Evolutionary conservation across 2,329 filamentous ascomycete species (phyloP), one percentile per base, ranked within the genome.

Genomic region (Trichoderma guizhouense): DNA sequence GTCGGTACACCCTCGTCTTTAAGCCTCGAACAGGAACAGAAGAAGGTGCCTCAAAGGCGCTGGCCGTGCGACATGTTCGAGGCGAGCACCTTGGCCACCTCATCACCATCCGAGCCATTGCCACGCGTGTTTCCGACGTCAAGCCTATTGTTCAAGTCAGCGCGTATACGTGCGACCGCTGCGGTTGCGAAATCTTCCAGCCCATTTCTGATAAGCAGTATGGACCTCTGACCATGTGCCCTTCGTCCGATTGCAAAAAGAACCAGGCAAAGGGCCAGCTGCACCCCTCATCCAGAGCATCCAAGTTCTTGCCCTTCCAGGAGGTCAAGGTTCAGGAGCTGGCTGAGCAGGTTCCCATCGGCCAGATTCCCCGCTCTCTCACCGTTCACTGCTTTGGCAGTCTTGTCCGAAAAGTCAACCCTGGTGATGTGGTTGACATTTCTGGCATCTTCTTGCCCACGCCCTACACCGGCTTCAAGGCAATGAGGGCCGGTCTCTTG

Each of bases 271-370:
- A 96, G 82, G 96, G 96, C 21, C 94, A 98, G 81, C 88, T 99
- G 51, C 95, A 97, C 81, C 90, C 97, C 47, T 98, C 95, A 0
- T 97, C 95, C n/a, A 89, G 96, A 77, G 96, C 95, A 0, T 98
- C 95, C 66, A 99, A 98, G 79, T 99, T 98, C 79, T 84, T 97
- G 78, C 94, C 96, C 4, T 99, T 99, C 85, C 96, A 99, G 82
- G 96, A 99, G 82, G 90, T 98, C 82, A 98, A 98, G 84, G 94
- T 99, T 71, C 96, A 99, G 82, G 96, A 99, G 81, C 93, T 98
- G 90, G 94, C 96, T n/a, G 96, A 99, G 80, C 96, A 99, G 81
- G 96, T 99, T 0, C 96, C 96, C 8, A 97, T 99, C 74, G 96
- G 96, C 65, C 96, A 99, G 80, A 99, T 99, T 77, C 96, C 96